These are phyloP conservation scores for Phoma herbarum DNA, from an alignment of 2,329 filamentous ascomycete species.

Conservation along the genomic window DNA sequence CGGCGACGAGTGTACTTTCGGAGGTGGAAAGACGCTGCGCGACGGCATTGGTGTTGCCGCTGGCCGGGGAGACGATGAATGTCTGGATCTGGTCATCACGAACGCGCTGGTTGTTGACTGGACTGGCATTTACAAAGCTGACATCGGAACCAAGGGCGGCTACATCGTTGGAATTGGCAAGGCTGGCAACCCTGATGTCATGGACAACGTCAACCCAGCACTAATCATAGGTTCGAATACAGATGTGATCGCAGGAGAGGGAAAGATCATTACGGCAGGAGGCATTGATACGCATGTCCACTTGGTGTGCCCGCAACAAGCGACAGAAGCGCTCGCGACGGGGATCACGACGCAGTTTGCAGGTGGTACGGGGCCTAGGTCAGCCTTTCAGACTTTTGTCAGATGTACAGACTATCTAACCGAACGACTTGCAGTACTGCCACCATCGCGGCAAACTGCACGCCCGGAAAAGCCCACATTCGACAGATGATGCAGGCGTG, in stretches of 20 bases:
- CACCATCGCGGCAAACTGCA: slow-evolving; percentile 92
- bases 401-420: too few species aligned
- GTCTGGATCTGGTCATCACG: slow-evolving; percentile 83
- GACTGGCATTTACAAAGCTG: slow-evolving; percentile 93
- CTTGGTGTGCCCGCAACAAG: slow-evolving; percentile 94
- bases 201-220: slow-evolving; percentile 81
- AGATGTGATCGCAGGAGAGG: slow-evolving; percentile 89
- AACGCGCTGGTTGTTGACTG: slow-evolving; percentile 93
- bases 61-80: slow-evolving; percentile 74
- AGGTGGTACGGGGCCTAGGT: slow-evolving; percentile 91
- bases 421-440: too few species aligned
- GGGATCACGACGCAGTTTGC: slow-evolving; percentile 92
- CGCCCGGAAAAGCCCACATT: slow-evolving; percentile 83
- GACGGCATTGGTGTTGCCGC: slow-evolving; percentile 96
- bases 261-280: slow-evolving; percentile 89
- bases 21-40: slow-evolving; percentile 91
- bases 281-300: slow-evolving; percentile 89
- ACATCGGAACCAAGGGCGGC: slow-evolving; percentile 91
- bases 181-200: slow-evolving; percentile 95
- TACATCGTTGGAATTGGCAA: slow-evolving; percentile 90
- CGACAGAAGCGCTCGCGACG: slow-evolving; percentile 79
- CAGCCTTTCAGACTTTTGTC: too few species aligned
- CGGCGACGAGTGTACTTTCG: slow-evolving; percentile 95
- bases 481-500: slow-evolving; percentile 91
- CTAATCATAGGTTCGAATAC: slow-evolving; percentile 89